These are phyloP conservation scores for Lineolata rhizophorae DNA, from an alignment of 495 filamentous ascomycete genomes.

Conservation along the genomic window DNA sequence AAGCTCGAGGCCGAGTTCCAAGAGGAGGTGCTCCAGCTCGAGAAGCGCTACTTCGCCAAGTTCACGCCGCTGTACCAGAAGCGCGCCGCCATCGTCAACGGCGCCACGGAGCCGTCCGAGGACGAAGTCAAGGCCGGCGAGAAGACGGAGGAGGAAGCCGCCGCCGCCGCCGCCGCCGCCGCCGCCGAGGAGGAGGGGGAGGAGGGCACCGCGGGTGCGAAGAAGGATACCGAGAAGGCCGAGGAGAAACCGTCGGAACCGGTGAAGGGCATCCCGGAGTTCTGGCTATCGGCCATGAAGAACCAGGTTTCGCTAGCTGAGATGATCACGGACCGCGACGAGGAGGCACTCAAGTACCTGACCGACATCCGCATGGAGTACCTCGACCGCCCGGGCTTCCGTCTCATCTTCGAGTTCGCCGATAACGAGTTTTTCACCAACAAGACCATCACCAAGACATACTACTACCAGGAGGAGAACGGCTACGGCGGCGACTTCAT, in stretches of 20 bases:
- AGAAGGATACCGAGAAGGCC: constrained; percentile 31
- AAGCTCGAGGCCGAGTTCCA: constrained; percentile 97
- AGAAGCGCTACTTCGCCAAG: constrained; percentile 98
- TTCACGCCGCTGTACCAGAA: constrained; percentile 95
- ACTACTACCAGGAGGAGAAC: constrained; percentile 97
- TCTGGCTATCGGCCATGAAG: constrained; percentile 99
- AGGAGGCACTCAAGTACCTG: constrained; percentile 76
- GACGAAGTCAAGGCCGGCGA: constrained; percentile 72
- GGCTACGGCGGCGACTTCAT: constrained; percentile 98
- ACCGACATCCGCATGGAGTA: constrained; percentile 97
- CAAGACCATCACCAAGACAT: constrained; percentile 93
- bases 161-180: too few species aligned
- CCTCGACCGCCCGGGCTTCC: constrained; percentile 92
- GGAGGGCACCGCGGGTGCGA: constrained; percentile 28
- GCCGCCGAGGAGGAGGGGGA: constrained; percentile 30
- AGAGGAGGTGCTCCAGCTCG: constrained; percentile 87
- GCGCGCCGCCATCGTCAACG: constrained; percentile 85
- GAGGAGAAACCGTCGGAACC: constrained; percentile 21
- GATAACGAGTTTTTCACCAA: constrained; percentile 94
- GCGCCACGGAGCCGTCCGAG: constrained; percentile 62
- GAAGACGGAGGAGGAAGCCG: constrained; percentile 52
- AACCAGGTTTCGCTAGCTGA: constrained; percentile 91
- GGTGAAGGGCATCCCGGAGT: constrained; percentile 75
- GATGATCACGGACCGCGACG: constrained; percentile 94
- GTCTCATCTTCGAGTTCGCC: constrained; percentile 87